Evolutionary conservation across 768 basidiomycete genomes (phyloP), one percentile per base, ranked within the genome.

Genomic region (Tulasnella sp.): DNA sequence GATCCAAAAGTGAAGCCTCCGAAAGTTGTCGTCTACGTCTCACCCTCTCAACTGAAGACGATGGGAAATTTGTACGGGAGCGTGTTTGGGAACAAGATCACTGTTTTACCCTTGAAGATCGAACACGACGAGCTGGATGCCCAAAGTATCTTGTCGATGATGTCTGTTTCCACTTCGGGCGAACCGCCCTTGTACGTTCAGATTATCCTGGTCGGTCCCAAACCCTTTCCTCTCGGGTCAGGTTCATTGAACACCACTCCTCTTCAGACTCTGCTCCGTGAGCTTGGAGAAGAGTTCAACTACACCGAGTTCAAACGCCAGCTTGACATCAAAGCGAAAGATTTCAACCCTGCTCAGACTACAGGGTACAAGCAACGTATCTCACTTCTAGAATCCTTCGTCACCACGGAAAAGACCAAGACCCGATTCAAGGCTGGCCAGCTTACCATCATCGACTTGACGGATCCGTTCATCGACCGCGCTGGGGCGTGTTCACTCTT

Each of bases 131-230:
- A 78, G n/a, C 48, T 78, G 35, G 77, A 78, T 40, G 46, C 77
- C 6, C 44, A 74, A 23, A 40, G 40, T 7, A 61, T 78, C 73
- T 23, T 78, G 18, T 35, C 72, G 35, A 78, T 78, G 77, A 78
- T 78, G 77, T 71, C 75, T 18, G 77, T 73, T 42, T 72, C 81
- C 9, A 84, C 86, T 87, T 0, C 88, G 88, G 0, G 88, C 89
- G 0, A 90, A 91, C 1, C 90, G 0, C 92, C 92, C 0, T 82
- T 93, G 0, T 93, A 93, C 82, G 88, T 93, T 81, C 92, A 93
- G 75, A 87, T 89, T 0, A 83, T 93, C 39, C 80, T 93, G 80
- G 92, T 92, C 61, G 35, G 61, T n/a, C 69, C 42, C 35, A 6
- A 48, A 77, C 32, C 37, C 26, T 11, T 39, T 77, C 46, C 35